Base-by-base conservation (phyloP, 768 basidiomycete species). In the Russula emetica region DNA sequence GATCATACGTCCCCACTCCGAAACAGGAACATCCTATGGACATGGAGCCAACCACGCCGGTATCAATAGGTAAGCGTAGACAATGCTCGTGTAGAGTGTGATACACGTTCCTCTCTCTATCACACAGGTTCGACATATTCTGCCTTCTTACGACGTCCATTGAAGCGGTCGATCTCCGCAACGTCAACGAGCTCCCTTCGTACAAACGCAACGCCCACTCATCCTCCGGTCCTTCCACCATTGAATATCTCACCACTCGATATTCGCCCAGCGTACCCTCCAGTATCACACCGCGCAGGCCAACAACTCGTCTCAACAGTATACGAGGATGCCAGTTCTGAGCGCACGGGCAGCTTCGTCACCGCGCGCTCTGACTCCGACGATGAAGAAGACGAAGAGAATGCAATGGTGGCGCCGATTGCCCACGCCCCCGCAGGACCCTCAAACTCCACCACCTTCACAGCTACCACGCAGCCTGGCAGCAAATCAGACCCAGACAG, bases 111-210 rank as follows among this genome's bases (percentile, higher is more conserved):
- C 24, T 36, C 20, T 14, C 11, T 30, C 42, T 28, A 63, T 58
- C 42, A 50, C 44, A 56, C 61, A 60, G 63, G 50, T 20, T 68
- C 70, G 28, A 58, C 72, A 34, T 79, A 82, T 66, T 78, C 79
- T 9, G 76, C 84, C 0, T 89, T 90, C 70, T 76, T 90, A 51
- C 78, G 81, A 7, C 82, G 88, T 2, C 84, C 82, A 14, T 73
- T 88, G 61, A 89, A 87, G 69, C 78, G 87, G 38, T 85, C 87
- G 6, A 76, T 81, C 49, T 87, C 85, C 28, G 79, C 86, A 62
- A 82, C 80, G 1, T 88, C 87, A 38, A 64, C 62, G 34, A 69
- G 66, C 57, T 69, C 68, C 24, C 68, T 64, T 24, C 61, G 55
- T 30, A 84, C 84, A 18, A 79, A 79, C 50, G 85, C 83, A 1